Evolutionary conservation across 2,329 filamentous ascomycete species (phyloP), one percentile per base, ranked within the genome.

Genomic region (Blastomyces gilchristii): DNA sequence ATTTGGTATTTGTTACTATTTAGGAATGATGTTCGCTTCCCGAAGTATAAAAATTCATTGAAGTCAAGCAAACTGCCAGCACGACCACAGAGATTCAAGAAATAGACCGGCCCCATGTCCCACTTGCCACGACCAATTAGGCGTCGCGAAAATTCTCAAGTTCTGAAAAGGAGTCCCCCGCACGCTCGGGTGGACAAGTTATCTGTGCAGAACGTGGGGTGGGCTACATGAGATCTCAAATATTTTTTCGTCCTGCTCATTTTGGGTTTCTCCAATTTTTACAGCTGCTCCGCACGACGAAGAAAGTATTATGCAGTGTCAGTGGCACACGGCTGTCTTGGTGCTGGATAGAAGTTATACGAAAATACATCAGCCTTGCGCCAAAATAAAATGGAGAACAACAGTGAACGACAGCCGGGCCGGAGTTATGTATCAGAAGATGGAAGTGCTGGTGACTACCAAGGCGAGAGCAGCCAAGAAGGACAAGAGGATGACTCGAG

Each of bases 401-500:
- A 9, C 58, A 12, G 0, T 59, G 28, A 50, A 25, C 28, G 16
- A 25, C 58, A 22, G 28, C 25, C 58, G 5, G n/a, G 3, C 28
- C n/a, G n/a, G 22, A 59, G 31, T 8, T 59, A 31, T 49, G 11
- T n/a, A 12, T 59, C 58, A 11, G 58, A 59, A n/a, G 58, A 37
- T 43, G 58, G 41, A 25, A 49, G 58, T 28, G 5, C 16, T 28
- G 54, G n/a, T 45, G 57, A 45, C 22, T 45, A 60, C 28, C 58
- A 49, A 16, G 59, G 43, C 9, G 59, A 61, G 2, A 61, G 59
- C 28, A 49, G 8, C 25, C 59, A 61, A 39, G 59, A 53, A 41
- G 47, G 25, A 34, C 28, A 52, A 34, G 59, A 43, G 5, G 47
- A 53, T 18, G 59, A 11, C 6, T 60, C 58, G 34, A 60, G 47